phyloP scores from a whole-genome alignment of 2,329 filamentous ascomycete species.

The Pyrenophora tritici-repentis region DNA sequence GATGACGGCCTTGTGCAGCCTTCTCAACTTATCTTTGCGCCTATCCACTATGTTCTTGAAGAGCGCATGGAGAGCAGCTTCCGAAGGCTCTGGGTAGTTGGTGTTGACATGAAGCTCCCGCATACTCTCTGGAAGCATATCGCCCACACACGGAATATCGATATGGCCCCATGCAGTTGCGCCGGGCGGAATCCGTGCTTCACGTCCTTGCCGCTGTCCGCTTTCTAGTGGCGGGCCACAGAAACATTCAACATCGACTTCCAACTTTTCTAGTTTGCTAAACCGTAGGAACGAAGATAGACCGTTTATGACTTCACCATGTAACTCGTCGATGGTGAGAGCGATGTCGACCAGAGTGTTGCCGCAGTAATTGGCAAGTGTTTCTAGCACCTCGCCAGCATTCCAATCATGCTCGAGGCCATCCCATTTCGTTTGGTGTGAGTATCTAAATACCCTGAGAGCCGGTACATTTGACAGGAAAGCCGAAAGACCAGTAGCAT shows the following conservation, averaged over 20 bases:
- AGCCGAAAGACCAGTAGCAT: constrained; percentile 30
- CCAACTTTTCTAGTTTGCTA: constrained; percentile 27
- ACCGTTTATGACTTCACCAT: constrained; percentile 40
- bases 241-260: constrained; percentile 40
- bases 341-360: constrained; percentile 34
- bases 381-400: constrained; percentile 36
- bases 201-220: constrained; percentile 34
- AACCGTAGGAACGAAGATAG: constrained; percentile 39
- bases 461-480: constrained; percentile 33
- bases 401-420: constrained; percentile 43
- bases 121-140: constrained; percentile 40
- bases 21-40: constrained; percentile 22
- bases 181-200: constrained; percentile 24
- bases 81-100: constrained; percentile 29
- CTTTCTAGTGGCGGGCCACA: constrained; percentile 43
- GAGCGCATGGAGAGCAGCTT: constrained; percentile 26
- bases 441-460: constrained; percentile 39
- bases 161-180: constrained; percentile 29
- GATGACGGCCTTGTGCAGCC: constrained; percentile 27
- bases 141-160: constrained; percentile 44
- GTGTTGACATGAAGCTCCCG: constrained; percentile 40
- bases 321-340: constrained; percentile 40
- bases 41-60: constrained; percentile 40
- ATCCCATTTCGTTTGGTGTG: constrained; percentile 43
- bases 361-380: constrained; percentile 31